A percentile compares a stretch with the other conserved stretches of the same genome.
phyloP scores from a whole-genome alignment of 495 filamentous ascomycete species.

The Extremus antarcticus region DNA sequence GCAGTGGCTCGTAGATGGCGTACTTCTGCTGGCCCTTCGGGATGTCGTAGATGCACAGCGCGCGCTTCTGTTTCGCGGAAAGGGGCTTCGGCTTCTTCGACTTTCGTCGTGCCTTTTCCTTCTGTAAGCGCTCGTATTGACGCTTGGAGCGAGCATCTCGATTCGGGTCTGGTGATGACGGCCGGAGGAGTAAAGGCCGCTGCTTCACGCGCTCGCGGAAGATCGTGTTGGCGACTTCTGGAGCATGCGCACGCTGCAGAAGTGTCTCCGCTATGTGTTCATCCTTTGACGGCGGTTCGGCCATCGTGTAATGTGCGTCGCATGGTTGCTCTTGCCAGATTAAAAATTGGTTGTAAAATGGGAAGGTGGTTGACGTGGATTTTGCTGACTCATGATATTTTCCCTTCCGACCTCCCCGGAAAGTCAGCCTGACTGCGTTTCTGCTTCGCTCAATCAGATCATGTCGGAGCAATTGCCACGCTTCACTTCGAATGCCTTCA shows the following conservation, averaged over 20 bases:
- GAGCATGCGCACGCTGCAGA: constrained; percentile 63
- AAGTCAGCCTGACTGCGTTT: too few relatives aligned
- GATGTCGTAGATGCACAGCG: constrained; percentile 60
- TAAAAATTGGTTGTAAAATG: neutral
- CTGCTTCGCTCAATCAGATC: too few relatives aligned
- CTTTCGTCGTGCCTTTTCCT: constrained; percentile 46
- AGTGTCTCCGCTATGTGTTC: constrained; percentile 51
- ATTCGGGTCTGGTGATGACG: constrained; percentile 50
- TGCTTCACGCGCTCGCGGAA: constrained; percentile 72
- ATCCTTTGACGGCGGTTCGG: constrained; percentile 1
- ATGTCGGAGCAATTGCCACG: too few relatives aligned
- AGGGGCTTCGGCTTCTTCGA: constrained; percentile 56
- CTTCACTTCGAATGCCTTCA: too few relatives aligned
- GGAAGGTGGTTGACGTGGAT: too few relatives aligned
- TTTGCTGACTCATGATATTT: neutral
- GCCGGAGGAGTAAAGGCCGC: constrained; percentile 68
- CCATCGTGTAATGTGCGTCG: constrained; percentile 7
- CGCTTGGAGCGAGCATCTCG: constrained; percentile 50
- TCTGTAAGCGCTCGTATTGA: constrained; percentile 39
- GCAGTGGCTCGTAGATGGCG: constrained; percentile 61
- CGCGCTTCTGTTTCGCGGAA: constrained; percentile 68
- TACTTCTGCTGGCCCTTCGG: constrained; percentile 59
- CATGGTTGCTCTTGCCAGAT: too few relatives aligned
- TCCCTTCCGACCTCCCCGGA: neutral
- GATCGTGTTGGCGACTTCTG: constrained; percentile 54